Evolutionary conservation across 2,329 filamentous ascomycete species (phyloP).

Genomic region (Hymenotorrendiella dingleyae): DNA sequence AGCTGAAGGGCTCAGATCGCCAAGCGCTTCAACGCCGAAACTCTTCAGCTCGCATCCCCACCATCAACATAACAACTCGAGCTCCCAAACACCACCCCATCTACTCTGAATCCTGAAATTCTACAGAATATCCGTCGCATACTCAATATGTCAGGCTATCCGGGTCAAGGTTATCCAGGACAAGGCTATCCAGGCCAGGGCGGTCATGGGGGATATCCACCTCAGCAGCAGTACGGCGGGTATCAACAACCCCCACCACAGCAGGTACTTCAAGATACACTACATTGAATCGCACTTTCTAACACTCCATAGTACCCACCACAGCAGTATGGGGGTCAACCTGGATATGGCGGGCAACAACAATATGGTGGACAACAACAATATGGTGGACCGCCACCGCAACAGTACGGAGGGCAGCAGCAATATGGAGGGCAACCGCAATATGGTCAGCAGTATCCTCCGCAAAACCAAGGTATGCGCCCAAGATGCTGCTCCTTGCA

Average conservation of each 20-base stretch:
- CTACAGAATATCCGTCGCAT: too few relatives aligned
- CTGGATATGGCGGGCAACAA: slow-evolving; percentile 41
- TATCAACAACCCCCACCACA: slow-evolving; percentile 44
- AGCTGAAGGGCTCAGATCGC: too few relatives aligned
- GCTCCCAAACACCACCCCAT: too few relatives aligned
- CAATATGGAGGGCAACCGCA: slow-evolving; percentile 31
- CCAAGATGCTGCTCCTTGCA: slow-evolving; percentile 31
- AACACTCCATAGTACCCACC: slow-evolving; percentile 16
- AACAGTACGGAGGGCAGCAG: slow-evolving; percentile 37
- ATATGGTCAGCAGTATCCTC: slow-evolving; percentile 39
- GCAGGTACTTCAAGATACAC: slow-evolving; percentile 24
- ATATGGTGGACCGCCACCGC: slow-evolving; percentile 38
- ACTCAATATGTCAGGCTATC: too few relatives aligned
- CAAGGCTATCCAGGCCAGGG: slow-evolving; percentile 46
- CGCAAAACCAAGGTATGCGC: slow-evolving; percentile 43
- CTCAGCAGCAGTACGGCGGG: slow-evolving; percentile 38
- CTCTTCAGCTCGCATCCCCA: too few relatives aligned
- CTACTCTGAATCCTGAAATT: too few relatives aligned
- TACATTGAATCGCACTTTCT: too few relatives aligned
- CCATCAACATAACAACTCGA: too few relatives aligned
- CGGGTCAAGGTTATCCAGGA: slow-evolving; percentile 58
- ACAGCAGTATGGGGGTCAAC: slow-evolving; percentile 35
- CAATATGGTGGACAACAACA: slow-evolving; percentile 28
- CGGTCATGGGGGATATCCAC: slow-evolving; percentile 35
- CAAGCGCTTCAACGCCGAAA: too few relatives aligned